Evolutionary conservation across 805 yeast genomes (phyloP), one percentile per base, ranked within the genome.

Genomic region (Pichia ethanolica): DNA sequence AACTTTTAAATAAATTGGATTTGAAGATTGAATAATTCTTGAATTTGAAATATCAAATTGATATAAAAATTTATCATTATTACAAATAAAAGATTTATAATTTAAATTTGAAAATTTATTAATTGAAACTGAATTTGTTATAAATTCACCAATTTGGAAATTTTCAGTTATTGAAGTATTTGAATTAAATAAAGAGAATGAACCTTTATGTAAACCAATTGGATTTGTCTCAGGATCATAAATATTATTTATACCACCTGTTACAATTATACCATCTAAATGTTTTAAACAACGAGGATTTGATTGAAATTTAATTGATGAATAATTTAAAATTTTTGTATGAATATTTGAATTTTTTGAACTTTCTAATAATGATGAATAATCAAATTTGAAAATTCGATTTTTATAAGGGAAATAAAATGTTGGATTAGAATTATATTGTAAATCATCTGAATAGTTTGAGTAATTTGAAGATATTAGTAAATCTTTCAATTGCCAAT

Each of bases 401-500:
- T 78, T 79, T 39, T 79, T 79, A 50, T 70, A 70, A 1, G 89
- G 82, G 61, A 82, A 86, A 49, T 76, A 72, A 8, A 86, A 25
- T 3, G 33, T 25, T 12, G 48, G 41, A 39, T 45, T 47, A 20
- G 35, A 44, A 20, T 42, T 43, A 8, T 30, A 8, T 7, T 10
- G 12, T 10, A 12, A 37, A 13, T 30, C 26, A 6, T 13, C 46
- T 7, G 5, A 7, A 28, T 10, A 32, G 2, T 42, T 25, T 3
- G 45, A 40, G 13, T 35, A 50, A 48, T 82, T 63, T 14, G 72
- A 67, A 13, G 77, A 74, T 55, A 81, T 77, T 6, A 89, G 70
- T 59, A 89, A 72, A 60, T 89, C 91, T 36, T 95, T 72, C 34
- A 89, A 71, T 64, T 88, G 96, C 95, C 95, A 89, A 68, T 88